Evolutionary conservation across 2,329 filamentous ascomycete genomes (phyloP).

Genomic region (Fusarium decemcellulare): DNA sequence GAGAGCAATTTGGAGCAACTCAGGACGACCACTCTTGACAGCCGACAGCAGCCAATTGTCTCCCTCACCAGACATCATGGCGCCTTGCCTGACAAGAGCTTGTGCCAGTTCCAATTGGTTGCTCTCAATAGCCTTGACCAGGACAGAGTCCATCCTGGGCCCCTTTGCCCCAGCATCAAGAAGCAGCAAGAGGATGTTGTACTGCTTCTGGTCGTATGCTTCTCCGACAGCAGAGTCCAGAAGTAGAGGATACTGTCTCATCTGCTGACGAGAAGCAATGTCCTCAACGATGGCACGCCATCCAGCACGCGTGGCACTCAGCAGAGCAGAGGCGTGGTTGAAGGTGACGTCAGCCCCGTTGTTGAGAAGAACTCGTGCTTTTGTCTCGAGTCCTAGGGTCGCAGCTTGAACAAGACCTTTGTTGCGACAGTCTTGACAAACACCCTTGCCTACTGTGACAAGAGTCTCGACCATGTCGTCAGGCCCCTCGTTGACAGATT

Average conservation of each 20-base stretch:
- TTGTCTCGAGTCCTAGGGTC: not conserved
- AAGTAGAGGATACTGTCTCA: not conserved
- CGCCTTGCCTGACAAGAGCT: not conserved
- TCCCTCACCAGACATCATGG: not conserved
- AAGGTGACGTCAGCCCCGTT: not conserved
- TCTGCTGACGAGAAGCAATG: not conserved
- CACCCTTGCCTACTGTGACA: not conserved
- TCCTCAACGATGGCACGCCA: not conserved
- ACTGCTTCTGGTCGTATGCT: slow-evolving; percentile 15
- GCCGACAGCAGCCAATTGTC: slow-evolving; percentile 1
- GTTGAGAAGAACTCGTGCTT: not conserved
- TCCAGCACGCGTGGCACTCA: not conserved
- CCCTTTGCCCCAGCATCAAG: slow-evolving; percentile 16
- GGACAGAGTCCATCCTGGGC: not conserved
- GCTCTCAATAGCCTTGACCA: slow-evolving; percentile 3
- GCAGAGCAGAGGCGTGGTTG: not conserved
- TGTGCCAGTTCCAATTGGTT: not conserved
- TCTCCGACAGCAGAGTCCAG: slow-evolving; percentile 8
- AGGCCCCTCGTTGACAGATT: not conserved
- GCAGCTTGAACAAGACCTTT: not conserved
- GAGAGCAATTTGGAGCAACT: slow-evolving; percentile 10
- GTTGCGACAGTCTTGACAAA: not conserved
- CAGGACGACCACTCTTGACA: slow-evolving; percentile 2
- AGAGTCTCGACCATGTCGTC: not conserved
- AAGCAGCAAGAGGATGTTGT: slow-evolving; percentile 1